A percentile compares a stretch with the other conserved stretches of the same genome.
phyloP scores from a whole-genome alignment of 2,329 filamentous ascomycete species.

The Teratosphaeria pseudoeucalypti region DNA sequence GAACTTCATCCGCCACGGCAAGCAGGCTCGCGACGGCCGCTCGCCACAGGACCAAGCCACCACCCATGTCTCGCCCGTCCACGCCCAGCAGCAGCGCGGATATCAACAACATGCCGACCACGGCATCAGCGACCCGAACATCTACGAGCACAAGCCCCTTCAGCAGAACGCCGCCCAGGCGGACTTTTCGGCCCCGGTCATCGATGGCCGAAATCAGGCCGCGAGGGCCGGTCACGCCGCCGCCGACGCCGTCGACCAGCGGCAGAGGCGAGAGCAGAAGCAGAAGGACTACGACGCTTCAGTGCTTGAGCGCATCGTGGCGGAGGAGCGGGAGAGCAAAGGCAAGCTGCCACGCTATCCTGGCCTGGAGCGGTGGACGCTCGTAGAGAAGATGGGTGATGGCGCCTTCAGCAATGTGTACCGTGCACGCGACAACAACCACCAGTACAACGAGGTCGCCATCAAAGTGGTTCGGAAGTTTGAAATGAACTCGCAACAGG shows the following conservation, averaged over 20 bases:
- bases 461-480: slow-evolving; percentile 99
- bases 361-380: slow-evolving; percentile 72
- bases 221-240: slow-evolving; percentile 58
- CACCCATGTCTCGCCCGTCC: slow-evolving; percentile 52
- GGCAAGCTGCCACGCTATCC: slow-evolving; percentile 80
- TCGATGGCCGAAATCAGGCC: slow-evolving; percentile 52
- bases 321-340: slow-evolving; percentile 79
- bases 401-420: slow-evolving; percentile 99
- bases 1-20: slow-evolving; percentile 96
- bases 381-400: slow-evolving; percentile 96
- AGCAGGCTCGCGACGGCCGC: slow-evolving; percentile 69
- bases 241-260: slow-evolving; percentile 51
- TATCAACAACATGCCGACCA: slow-evolving; percentile 34
- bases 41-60: slow-evolving; percentile 50
- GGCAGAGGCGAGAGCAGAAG: slow-evolving; percentile 44
- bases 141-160: slow-evolving; percentile 45
- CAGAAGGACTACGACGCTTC: slow-evolving; percentile 46
- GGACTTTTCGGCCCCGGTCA: slow-evolving; percentile 48
- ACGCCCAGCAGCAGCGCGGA: slow-evolving; percentile 51
- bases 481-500: slow-evolving; percentile 98
- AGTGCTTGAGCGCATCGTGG: slow-evolving; percentile 74
- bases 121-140: slow-evolving; percentile 50
- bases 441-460: slow-evolving; percentile 68
- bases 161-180: slow-evolving; percentile 37
- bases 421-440: slow-evolving; percentile 65